Conservation (phyloP, 345 rosid species). For the Trapa bicornis region DNA sequence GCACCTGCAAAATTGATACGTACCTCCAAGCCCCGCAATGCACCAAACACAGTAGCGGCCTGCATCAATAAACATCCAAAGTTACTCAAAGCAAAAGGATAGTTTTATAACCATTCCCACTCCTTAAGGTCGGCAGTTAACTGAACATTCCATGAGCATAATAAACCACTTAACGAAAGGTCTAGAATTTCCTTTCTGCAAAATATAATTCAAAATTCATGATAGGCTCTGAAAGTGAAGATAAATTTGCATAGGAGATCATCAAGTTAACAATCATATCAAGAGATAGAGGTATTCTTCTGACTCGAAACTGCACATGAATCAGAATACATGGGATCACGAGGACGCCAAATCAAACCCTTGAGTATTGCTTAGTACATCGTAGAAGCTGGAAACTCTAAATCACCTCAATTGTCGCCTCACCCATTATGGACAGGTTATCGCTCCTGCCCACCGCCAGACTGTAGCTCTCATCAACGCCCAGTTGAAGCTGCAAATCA, state of each 20-base stretch:
- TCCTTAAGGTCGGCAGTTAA: not conserved
- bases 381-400: not conserved
- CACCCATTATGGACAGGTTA: constrained; percentile 38
- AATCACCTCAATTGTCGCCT: constrained; percentile 64
- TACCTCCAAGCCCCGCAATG: constrained; percentile 90
- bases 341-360: not conserved
- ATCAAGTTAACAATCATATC: not conserved
- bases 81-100: not conserved
- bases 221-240: too few relatives aligned
- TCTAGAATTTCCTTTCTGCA: too few relatives aligned
- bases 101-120: not conserved
- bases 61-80: constrained; percentile 18
- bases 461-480: constrained; percentile 49
- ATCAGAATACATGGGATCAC: not conserved
- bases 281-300: not conserved
- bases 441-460: constrained; percentile 36
- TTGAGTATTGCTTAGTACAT: too few relatives aligned
- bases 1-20: not conserved
- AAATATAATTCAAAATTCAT: too few relatives aligned
- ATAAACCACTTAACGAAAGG: too few relatives aligned
- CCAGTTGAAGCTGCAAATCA: constrained; percentile 42
- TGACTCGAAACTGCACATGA: not conserved
- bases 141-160: too few relatives aligned
- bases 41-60: constrained; percentile 87
- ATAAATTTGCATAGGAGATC: not conserved